Base-by-base conservation (phyloP, 2,329 filamentous ascomycete species). In the Madurella fahalii region DNA sequence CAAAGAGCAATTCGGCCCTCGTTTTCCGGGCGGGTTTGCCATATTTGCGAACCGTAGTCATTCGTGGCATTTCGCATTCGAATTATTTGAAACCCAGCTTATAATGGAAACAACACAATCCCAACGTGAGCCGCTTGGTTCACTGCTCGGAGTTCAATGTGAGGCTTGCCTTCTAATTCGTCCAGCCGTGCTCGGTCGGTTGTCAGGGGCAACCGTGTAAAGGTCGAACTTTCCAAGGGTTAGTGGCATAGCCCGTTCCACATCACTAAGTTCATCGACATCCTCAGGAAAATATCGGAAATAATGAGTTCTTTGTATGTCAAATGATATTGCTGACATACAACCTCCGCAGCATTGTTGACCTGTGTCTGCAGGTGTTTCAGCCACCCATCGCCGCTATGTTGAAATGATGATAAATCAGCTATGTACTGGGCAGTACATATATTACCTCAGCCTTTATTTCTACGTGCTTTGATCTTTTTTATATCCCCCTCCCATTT, bases 11-110 rank as follows among this genome's bases (percentile, higher is more conserved):
- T 41, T 78, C 73, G 16, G 74, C 70, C 56, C 72, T 78, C 25
- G 75, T 70, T 43, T 75, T 74, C 55, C 72, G 78, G 31, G 71
- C 70, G 43, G 71, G 70, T 56, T 77, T 80, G 54, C 80, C 80
- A 68, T 82, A 83, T 54, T 73, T 78, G 2, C 77, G 75, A 9
- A 71, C 62, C 16, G 72, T 65, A 3, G 69, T 67, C 47, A 71
- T 70, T 53, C 74, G 72, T 37, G 75, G 68, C 79, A 81, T 82
- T 17, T 40, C 57, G 31, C 9, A 13, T 3, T 37, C 34, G 9
- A 37, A 37, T 11, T 37, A 2, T 15, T 37, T 4, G 34, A 37
- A 37, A 12, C 13, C 11, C 4, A 11, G 4, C 13, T 12, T 37
- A 4, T 11, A 4, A 4, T 2, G 11, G 25, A 4, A 12, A 11